Base-by-base conservation (phyloP, 805 yeast genomes). In the Debaryomyces maramus region DNA sequence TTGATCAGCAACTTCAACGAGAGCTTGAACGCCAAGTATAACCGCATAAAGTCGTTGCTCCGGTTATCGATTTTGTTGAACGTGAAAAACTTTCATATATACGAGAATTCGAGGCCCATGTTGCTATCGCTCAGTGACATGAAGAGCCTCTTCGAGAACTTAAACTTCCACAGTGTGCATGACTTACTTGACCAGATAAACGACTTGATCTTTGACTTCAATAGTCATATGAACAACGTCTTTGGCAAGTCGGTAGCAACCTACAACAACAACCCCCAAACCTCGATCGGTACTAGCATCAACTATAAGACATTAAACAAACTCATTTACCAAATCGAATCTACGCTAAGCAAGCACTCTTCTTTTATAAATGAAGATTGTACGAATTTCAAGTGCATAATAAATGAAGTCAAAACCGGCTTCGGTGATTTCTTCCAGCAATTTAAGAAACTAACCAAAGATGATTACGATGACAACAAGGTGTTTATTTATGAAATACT, bases 101-200 rank as follows among this genome's bases (percentile, higher is more conserved):
- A 41, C 35, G 52, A 50, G 22, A 50, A 50, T 22, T 44, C 50
- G 5, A 30, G 52, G 18, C 34, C 35, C 5, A 50, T 50, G 53
- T 34, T 43, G n/a, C 45, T 36, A 16, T 38, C 50, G n/a, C 36
- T 50, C n/a, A 10, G 38, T 14, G 30, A 36, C 23, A 22, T 45
- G 11, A 50, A 47, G 21, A 14, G 18, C 3, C 17, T 38, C 11
- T 42, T 47, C 16, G 32, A 39, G 9, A 23, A 35, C 7, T 18
- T 40, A 16, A 36, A 42, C 9, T 28, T 24, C 24, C 44, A 44
- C 16, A 30, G 33, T 9, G 30, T 49, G 18, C 36, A 36, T 26
- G 37, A 21, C 14, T 34, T 43, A 15, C 36, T 45, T 14, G 35
- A 38, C n/a, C 43, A 43, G 5, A 38, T 49, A 10, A 34, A 36